Percentiles rank a stretch among this genome's conserved stretches.
phyloP scores from a whole-genome alignment of 1,139 yeast species.

The Candida freyschussii region DNA sequence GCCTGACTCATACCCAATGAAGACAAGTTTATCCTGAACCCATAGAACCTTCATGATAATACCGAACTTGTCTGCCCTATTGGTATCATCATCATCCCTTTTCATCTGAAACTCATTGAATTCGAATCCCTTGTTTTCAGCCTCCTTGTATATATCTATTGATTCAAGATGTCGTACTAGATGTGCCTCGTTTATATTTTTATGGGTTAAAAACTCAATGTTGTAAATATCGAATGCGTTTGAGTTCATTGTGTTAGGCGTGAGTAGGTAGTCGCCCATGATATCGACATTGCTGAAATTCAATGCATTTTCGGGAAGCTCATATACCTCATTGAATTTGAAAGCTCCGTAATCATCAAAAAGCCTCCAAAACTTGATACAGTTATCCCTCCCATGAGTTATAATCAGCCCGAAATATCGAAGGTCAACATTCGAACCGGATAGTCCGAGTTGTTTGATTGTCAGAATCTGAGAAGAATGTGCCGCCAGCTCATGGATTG shows the following conservation, averaged over 20 bases:
- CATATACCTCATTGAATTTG: slow-evolving; percentile 23
- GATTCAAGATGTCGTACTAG: slow-evolving; percentile 28
- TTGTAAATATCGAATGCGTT: slow-evolving; percentile 49
- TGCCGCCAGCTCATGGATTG: slow-evolving; percentile 43
- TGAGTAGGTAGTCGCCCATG: slow-evolving; percentile 31
- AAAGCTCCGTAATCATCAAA: slow-evolving; percentile 16
- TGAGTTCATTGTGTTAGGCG: slow-evolving; percentile 52
- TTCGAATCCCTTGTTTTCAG: slow-evolving; percentile 2
- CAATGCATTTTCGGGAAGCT: slow-evolving; percentile 51
- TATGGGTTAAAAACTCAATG: slow-evolving; percentile 22
- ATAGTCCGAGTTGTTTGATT: slow-evolving; percentile 34
- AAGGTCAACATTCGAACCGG: slow-evolving; percentile 7
- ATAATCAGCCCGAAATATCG: slow-evolving; percentile 32
- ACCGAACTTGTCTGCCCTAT: slow-evolving; percentile 36
- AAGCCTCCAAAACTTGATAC: slow-evolving; percentile 44
- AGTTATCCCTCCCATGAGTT: slow-evolving; percentile 54
- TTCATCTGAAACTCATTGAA: slow-evolving; percentile 22
- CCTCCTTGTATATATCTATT: slow-evolving; percentile 22
- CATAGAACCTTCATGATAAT: slow-evolving; percentile 48
- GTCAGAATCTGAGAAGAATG: slow-evolving; percentile 45
- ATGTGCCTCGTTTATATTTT: slow-evolving; percentile 10
- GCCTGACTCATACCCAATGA: slow-evolving; percentile 58
- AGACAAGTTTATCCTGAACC: slow-evolving; percentile 29
- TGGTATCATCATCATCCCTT: slow-evolving; percentile 23
- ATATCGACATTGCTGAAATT: slow-evolving; percentile 51